Evolutionary conservation across 495 filamentous ascomycete species (phyloP), one percentile per base, ranked within the genome.

Genomic region (Penicillium verhagenii): DNA sequence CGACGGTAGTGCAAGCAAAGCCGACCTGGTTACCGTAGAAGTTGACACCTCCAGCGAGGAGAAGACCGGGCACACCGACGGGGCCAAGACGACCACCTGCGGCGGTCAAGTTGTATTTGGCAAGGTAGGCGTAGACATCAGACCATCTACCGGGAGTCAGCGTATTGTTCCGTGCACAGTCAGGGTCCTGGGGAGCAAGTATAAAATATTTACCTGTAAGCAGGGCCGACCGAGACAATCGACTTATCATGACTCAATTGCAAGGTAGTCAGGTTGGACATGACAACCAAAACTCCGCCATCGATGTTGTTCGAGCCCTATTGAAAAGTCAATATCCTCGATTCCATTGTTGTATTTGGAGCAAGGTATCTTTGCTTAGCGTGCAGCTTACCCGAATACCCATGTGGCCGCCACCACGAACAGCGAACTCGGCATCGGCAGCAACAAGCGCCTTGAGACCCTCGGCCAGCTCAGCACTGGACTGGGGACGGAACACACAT

Each of bases 211-310:
- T 55, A 71, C 66, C 62, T 56, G 47, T 68, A 60, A 1, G 54
- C 54, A 16, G 67, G 67, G 23, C 69, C 67, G 35, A 72, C 42
- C 2, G 65, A 68, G 23, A 72, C 16, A 24, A 66, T 33, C 4
- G 67, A 72, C 35, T 67, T 49, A 50, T 72, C 67, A 2, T 61
- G 45, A 23, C 57, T 62, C 38, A 70, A 23, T 23, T 62, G 25
- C 60, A 70, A 16, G 14, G 61, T 61, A 29, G 75, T 78, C 33
- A 89, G 55, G 4, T 73, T 73, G 1, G 60, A 69, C 58, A 87
- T 67, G 49, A 79, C 78, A 45, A 90, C 76, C 20, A 83, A 75
- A 3, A 88, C 74, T 14, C 85, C 84, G 19, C 69, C 56, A n/a
- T 77, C 47, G 53, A 70, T 70, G 16, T 68, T 72, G 53, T 72